Base-by-base conservation (phyloP, 2,329 filamentous ascomycete species). In the Exophiala xenobiotica region DNA sequence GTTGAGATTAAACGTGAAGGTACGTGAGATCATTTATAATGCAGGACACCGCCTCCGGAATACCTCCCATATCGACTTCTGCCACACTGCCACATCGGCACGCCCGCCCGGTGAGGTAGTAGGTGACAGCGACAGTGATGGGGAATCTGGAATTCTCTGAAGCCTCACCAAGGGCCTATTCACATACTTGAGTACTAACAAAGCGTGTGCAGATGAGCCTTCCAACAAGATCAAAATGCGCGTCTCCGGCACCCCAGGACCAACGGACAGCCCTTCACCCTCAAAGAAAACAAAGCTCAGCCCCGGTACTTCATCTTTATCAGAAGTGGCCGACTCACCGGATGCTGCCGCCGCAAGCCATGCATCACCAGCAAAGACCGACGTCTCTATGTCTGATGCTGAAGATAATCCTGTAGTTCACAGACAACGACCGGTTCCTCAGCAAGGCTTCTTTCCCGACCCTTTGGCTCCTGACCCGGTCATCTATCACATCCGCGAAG, bases 391-490 rank as follows among this genome's bases (percentile, higher is more conserved):
- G 24, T 76, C 75, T 42, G 76, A 74, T 50, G 77, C 77, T 2
- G 76, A 75, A 41, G 56, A 58, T 29, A 65, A 61, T 65, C 47
- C 38, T 4, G 24, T 78, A 35, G 78, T 80, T 35, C 82, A 81
- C 67, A 82, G 81, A 65, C 79, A 78, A 11, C 78, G 82, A n/a
- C 75, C 80, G 5, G 71, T 86, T 19, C 79, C 81, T 4, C 86
- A 91, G 53, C 88, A 95, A 70, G 91, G 90, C 1, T 97, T 96
- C 68, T 92, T 92, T 53, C 86, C 92, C 31, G 90, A 97, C 65
- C 92, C 92, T 0, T 88, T 90, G 20, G 90, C 85, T n/a, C 77
- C 83, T 60, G 93, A 99, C 65, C 90, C 91, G 1, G 96, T 92
- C 27, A 80, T 96, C 43, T 99, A 99, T 74, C 88, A 99, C 67